Evolutionary conservation across 2,329 filamentous ascomycete genomes (phyloP).

Genomic region (Fusarium chaquense): DNA sequence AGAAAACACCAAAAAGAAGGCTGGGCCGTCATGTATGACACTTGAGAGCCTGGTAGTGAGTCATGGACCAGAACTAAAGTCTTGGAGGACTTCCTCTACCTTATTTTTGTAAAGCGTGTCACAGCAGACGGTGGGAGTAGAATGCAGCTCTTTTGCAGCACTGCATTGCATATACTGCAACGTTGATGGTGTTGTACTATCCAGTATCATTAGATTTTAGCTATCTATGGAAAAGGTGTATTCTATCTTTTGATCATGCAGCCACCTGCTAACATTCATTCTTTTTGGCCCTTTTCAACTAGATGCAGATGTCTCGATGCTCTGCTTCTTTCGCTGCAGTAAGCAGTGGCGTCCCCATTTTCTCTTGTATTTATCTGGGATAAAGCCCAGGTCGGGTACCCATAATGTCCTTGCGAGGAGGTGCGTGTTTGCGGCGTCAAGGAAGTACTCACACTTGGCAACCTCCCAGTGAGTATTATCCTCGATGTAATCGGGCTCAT

Average conservation of each 20-base stretch:
- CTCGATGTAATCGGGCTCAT: constrained; percentile 84
- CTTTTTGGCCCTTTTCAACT: background rate
- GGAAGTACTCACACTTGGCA: constrained; percentile 80
- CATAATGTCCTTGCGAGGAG: constrained; percentile 82
- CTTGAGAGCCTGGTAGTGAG: background rate
- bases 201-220: background rate
- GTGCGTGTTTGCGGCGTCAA: constrained; percentile 82
- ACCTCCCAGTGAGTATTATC: constrained; percentile 82
- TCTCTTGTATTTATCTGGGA: constrained; percentile 77
- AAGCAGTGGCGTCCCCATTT: constrained; percentile 93
- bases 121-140: constrained; percentile 18
- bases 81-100: background rate
- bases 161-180: constrained; percentile 6
- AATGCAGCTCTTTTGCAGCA: background rate
- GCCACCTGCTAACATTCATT: background rate
- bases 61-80: background rate
- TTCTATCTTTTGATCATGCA: constrained; percentile 13
- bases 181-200: constrained; percentile 3
- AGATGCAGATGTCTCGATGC: background rate
- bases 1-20: background rate
- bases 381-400: constrained; percentile 77
- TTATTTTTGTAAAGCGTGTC: background rate
- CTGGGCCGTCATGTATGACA: constrained; percentile 1
- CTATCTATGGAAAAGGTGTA: constrained; percentile 6
- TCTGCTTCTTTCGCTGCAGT: constrained; percentile 67